Evolutionary conservation across 2,329 filamentous ascomycete genomes (phyloP).

Genomic region (Penicillium sp.): DNA sequence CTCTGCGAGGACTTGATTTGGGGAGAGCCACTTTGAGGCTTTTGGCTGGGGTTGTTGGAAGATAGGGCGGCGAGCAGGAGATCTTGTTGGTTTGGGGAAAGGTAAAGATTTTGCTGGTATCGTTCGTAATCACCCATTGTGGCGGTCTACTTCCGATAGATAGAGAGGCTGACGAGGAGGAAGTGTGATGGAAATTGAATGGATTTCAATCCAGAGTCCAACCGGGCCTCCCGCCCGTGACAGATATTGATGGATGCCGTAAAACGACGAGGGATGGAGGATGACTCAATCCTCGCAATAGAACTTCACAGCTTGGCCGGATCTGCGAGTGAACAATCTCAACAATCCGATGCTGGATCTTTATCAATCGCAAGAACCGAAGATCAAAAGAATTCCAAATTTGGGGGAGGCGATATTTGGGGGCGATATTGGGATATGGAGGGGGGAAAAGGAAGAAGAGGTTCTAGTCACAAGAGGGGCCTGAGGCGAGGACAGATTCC

Average conservation of each 20-base stretch:
- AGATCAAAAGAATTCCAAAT: background rate
- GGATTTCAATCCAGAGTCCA: slow-evolving; percentile 5
- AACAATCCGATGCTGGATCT: background rate
- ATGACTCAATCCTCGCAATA: background rate
- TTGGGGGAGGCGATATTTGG: background rate
- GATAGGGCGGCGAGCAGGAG: slow-evolving; percentile 67
- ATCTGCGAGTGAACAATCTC: background rate
- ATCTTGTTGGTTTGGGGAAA: slow-evolving; percentile 68
- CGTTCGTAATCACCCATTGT: slow-evolving; percentile 35
- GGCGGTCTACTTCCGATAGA: background rate
- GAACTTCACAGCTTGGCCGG: background rate
- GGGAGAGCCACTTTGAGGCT: slow-evolving; percentile 20
- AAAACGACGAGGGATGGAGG: slow-evolving; percentile 3
- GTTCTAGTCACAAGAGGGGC: slow-evolving; percentile 9
- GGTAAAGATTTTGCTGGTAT: slow-evolving; percentile 52
- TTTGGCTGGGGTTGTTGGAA: slow-evolving; percentile 50
- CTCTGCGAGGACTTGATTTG: slow-evolving; percentile 23
- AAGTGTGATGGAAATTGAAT: background rate
- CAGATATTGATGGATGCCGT: slow-evolving; percentile 14
- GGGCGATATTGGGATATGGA: slow-evolving; percentile 4
- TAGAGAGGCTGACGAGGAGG: background rate
- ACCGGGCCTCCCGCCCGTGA: slow-evolving; percentile 32
- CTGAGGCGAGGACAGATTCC: slow-evolving; percentile 11
- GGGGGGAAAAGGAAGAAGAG: slow-evolving; percentile 8
- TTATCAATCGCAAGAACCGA: background rate